Percentiles rank a stretch among this genome's conserved stretches.
Conservation (phyloP, 345 rosid species). For the Eutrema japonicum region DNA sequence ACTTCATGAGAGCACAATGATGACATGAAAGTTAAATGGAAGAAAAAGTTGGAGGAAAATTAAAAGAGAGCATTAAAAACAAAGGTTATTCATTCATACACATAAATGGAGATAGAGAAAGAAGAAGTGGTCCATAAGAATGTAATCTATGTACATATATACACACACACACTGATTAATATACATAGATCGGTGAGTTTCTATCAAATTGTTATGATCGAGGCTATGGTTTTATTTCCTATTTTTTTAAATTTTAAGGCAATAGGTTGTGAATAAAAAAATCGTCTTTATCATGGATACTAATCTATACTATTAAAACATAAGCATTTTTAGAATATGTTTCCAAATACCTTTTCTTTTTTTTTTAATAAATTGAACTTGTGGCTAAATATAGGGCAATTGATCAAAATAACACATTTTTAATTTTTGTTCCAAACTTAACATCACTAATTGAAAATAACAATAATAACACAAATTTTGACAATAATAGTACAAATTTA, state of each 20-base stretch:
- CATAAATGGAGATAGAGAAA: conserved; percentile 32
- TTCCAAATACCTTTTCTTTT: too few relatives aligned
- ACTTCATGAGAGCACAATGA: background rate
- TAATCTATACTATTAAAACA: too few relatives aligned
- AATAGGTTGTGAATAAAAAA: background rate
- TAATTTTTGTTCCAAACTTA: too few relatives aligned
- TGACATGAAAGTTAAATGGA: background rate
- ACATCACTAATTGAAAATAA: too few relatives aligned
- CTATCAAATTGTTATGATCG: background rate
- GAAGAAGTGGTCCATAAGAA: conserved; percentile 43
- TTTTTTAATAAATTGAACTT: too few relatives aligned
- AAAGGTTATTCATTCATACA: conserved; percentile 33
- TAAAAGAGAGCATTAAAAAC: conserved; percentile 42
- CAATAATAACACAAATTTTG: too few relatives aligned
- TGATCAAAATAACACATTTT: too few relatives aligned
- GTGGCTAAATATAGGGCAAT: too few relatives aligned
- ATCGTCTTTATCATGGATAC: too few relatives aligned
- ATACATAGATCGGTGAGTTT: background rate
- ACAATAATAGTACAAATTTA: too few relatives aligned
- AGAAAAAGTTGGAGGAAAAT: conserved; percentile 35
- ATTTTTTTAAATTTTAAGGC: background rate
- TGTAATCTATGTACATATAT: conserved; percentile 12
- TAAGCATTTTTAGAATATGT: too few relatives aligned
- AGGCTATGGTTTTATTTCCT: background rate
- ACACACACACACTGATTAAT: background rate